Percentiles rank a stretch among this genome's conserved stretches.
phyloP scores from a whole-genome alignment of 371 early-diverging fungal species.

The Apophysomyces elegans region DNA sequence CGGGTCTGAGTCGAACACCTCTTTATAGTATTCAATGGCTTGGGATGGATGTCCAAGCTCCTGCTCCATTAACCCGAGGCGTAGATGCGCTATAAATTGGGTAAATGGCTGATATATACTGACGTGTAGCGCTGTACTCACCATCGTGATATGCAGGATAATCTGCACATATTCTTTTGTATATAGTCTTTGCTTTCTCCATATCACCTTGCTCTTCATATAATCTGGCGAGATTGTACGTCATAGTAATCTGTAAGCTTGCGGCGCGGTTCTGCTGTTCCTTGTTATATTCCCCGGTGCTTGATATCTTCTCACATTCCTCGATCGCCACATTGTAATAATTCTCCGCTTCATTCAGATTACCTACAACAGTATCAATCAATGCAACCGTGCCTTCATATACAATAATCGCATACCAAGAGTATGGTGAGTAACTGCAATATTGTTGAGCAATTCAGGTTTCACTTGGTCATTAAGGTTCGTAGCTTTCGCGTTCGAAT shows the following conservation, averaged over 20 bases:
- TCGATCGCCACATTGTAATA: conserved; percentile 45
- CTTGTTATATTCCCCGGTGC: neutral
- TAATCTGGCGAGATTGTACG: conserved; percentile 84
- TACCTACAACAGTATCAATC: conserved; percentile 9
- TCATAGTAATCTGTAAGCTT: conserved; percentile 58
- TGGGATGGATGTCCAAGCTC: conserved; percentile 51
- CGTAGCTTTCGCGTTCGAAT: conserved; percentile 26
- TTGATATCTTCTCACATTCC: conserved; percentile 28
- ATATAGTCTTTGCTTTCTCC: conserved; percentile 68
- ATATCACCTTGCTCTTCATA: conserved; percentile 69
- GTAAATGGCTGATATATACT: neutral
- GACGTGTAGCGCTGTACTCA: conserved; percentile 8
- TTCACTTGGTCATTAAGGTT: conserved; percentile 38
- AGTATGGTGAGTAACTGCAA: conserved; percentile 75
- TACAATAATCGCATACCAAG: conserved; percentile 28
- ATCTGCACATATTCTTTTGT: conserved; percentile 61
- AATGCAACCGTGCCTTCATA: neutral
- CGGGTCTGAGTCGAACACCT: conserved; percentile 69
- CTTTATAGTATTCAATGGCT: conserved; percentile 67
- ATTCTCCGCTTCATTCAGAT: conserved; percentile 35
- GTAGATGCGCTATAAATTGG: conserved; percentile 60
- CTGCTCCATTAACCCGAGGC: conserved; percentile 76
- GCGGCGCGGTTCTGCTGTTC: conserved; percentile 15
- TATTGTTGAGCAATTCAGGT: conserved; percentile 81
- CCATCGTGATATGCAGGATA: conserved; percentile 79